These are phyloP conservation scores for Coriolopsis trogii DNA, from an alignment of 1,284 basidiomycete genomes.

Conservation along the genomic window DNA sequence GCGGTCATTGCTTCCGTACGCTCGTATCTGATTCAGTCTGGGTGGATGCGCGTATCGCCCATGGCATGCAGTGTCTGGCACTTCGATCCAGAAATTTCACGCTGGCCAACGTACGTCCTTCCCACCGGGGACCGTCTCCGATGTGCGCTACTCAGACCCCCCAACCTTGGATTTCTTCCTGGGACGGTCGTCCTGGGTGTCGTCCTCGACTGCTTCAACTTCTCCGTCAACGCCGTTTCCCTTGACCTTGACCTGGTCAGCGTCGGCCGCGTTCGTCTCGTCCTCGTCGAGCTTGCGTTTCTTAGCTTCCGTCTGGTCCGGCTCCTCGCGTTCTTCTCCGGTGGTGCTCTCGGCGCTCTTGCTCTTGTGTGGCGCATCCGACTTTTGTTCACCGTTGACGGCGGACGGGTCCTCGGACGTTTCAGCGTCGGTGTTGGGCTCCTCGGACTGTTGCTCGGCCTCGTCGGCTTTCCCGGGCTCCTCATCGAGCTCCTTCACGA, in stretches of 20 bases:
- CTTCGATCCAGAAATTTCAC: too few relatives aligned
- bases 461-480: conserved; percentile 1
- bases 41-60: too few relatives aligned
- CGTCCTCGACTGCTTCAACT: neutral
- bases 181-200: conserved; percentile 14
- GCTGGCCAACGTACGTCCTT: too few relatives aligned
- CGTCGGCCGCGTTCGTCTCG: neutral
- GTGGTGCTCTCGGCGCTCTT: neutral
- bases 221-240: neutral
- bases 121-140: too few relatives aligned
- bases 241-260: conserved; percentile 1
- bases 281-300: conserved; percentile 24
- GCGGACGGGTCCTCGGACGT: neutral
- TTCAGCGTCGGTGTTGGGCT: neutral
- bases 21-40: too few relatives aligned
- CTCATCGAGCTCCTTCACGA: conserved; percentile 31
- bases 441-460: neutral
- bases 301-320: neutral
- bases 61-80: too few relatives aligned
- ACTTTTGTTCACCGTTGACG: too few relatives aligned
- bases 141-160: too few relatives aligned
- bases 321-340: neutral
- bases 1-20: too few relatives aligned
- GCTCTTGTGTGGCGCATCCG: too few relatives aligned
- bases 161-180: conserved; percentile 31